phyloP scores from a whole-genome alignment of 139 green algal genomes.

The Pleodorina starrii region DNA sequence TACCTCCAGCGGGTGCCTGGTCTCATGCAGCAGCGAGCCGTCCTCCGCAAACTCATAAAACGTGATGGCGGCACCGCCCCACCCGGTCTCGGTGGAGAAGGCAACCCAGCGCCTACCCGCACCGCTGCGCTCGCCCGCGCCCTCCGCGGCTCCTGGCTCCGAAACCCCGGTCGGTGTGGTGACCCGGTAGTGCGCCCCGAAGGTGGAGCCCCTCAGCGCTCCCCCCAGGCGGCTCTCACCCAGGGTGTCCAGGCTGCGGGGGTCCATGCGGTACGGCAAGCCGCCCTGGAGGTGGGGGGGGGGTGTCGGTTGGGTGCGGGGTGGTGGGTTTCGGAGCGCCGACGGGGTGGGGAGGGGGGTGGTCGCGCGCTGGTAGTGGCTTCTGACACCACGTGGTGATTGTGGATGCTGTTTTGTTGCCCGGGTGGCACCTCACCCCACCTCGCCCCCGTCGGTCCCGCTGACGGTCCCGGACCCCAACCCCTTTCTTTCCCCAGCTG shows the following conservation, averaged over 20 bases:
- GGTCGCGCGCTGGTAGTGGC: too few species aligned
- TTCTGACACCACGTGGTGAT: too few species aligned
- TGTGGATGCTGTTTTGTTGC: too few species aligned
- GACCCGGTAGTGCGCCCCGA: conserved; percentile 69
- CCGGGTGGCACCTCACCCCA: too few species aligned
- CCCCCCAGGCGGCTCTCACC: conserved; percentile 61
- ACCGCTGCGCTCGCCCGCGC: not conserved
- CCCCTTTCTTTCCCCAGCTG: too few species aligned
- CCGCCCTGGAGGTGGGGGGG: conserved; percentile 47
- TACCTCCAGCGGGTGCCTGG: conserved; percentile 48
- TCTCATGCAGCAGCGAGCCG: conserved; percentile 18
- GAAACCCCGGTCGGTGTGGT: too few species aligned
- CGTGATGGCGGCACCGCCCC: conserved; percentile 8
- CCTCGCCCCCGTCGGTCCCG: too few species aligned
- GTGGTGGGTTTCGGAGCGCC: not conserved
- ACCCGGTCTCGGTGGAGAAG: conserved; percentile 1
- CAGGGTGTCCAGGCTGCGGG: conserved; percentile 55
- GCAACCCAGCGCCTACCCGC: conserved; percentile 18
- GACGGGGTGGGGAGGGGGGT: too few species aligned
- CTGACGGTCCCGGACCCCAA: too few species aligned
- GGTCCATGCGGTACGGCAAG: conserved; percentile 61
- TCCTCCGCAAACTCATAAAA: conserved; percentile 59
- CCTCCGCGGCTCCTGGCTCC: too few species aligned
- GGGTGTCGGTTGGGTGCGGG: not conserved
- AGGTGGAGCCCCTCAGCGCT: conserved; percentile 42